Conservation (phyloP, 371 early-diverging fungal genomes). For the Mycotypha africana region DNA sequence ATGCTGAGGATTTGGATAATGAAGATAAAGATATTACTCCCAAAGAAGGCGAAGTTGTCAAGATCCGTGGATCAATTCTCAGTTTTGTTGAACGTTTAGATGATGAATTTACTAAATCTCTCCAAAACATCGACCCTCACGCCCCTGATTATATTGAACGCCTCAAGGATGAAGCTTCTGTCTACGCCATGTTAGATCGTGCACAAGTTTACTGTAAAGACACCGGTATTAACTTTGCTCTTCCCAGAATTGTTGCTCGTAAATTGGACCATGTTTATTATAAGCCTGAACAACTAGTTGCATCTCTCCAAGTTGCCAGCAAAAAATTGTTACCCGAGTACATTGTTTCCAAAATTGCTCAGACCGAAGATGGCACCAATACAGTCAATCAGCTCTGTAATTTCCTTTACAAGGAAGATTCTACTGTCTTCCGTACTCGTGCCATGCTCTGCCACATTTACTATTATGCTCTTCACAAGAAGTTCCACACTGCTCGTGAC, state of each 20-base stretch:
- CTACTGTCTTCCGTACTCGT: slow-evolving; percentile 85
- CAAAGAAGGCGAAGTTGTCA: slow-evolving; percentile 42
- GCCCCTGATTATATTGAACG: slow-evolving; percentile 94
- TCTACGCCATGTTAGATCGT: slow-evolving; percentile 87
- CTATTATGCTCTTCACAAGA: slow-evolving; percentile 92
- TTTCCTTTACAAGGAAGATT: slow-evolving; percentile 81
- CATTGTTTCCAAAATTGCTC: slow-evolving; percentile 31
- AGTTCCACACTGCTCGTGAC: slow-evolving; percentile 91
- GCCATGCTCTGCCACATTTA: slow-evolving; percentile 97
- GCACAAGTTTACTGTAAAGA: slow-evolving; percentile 76
- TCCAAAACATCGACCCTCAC: slow-evolving; percentile 95
- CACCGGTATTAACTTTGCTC: slow-evolving; percentile 50
- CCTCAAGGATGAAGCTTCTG: slow-evolving; percentile 82
- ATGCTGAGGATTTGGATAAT: slow-evolving; percentile 61
- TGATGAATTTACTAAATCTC: slow-evolving; percentile 93
- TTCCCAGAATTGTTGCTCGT: slow-evolving; percentile 76
- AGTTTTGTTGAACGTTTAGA: slow-evolving; percentile 92
- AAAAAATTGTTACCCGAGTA: slow-evolving; percentile 35
- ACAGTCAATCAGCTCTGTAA: slow-evolving; percentile 81
- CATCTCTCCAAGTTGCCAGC: slow-evolving; percentile 39
- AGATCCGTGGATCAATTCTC: slow-evolving; percentile 82
- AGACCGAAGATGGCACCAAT: slow-evolving; percentile 49
- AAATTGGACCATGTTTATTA: slow-evolving; percentile 95
- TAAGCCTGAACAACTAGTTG: slow-evolving; percentile 66
- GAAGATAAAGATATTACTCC: slow-evolving; percentile 63